Percentiles rank a stretch among this genome's conserved stretches.
phyloP scores from a whole-genome alignment of 805 yeast species.

The Sugiyamaella floridensis region DNA sequence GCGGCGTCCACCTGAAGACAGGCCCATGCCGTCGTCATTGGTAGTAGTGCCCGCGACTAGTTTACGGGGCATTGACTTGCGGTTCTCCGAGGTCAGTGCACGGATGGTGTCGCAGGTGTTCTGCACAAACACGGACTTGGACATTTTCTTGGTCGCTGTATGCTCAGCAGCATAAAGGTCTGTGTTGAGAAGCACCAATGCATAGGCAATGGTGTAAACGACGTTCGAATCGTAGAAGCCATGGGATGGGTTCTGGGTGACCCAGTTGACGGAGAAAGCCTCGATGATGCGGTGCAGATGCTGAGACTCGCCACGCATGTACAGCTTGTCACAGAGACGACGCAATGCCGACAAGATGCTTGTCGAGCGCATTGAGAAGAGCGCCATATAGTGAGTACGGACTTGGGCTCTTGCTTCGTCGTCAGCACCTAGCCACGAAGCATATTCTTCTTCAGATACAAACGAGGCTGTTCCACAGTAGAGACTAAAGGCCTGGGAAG shows the following conservation, averaged over 20 bases:
- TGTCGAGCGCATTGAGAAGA: conserved; percentile 40
- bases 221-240: conserved; percentile 47
- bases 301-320: conserved; percentile 76
- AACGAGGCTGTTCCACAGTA: conserved; percentile 13
- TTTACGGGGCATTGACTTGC: not conserved
- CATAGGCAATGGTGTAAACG: conserved; percentile 65
- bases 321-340: conserved; percentile 55
- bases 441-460: conserved; percentile 35
- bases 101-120: conserved; percentile 45
- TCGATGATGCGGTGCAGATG: conserved; percentile 69
- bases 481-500: conserved; percentile 11
- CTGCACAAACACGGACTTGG: conserved; percentile 40
- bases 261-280: conserved; percentile 61
- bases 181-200: conserved; percentile 66
- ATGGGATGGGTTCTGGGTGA: conserved; percentile 39
- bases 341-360: conserved; percentile 53
- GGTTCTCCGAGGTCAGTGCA: conserved; percentile 6
- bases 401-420: conserved; percentile 24
- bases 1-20: not conserved
- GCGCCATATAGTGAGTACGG: conserved; percentile 33
- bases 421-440: conserved; percentile 35
- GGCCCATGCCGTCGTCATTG: not conserved
- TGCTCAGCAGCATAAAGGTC: conserved; percentile 57
- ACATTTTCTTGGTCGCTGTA: conserved; percentile 27
- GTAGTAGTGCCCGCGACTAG: not conserved